A percentile compares a stretch with the other conserved stretches of the same genome.
These are phyloP conservation scores for Lycium barbarum DNA, from an alignment of 257 asterid genomes.

Conservation along the genomic window DNA sequence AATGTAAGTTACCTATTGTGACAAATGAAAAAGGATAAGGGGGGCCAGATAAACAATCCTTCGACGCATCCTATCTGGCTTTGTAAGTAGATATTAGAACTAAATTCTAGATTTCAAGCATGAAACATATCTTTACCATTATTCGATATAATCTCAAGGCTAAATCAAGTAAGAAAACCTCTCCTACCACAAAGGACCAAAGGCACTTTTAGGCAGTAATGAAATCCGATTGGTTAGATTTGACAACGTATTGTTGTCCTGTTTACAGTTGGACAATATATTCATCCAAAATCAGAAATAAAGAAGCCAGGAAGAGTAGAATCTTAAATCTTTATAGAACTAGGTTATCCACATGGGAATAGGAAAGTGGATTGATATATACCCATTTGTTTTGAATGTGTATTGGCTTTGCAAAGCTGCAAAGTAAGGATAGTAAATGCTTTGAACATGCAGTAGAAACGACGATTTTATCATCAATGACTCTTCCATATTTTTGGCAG, in stretches of 20 bases:
- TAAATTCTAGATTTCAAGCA: neutral
- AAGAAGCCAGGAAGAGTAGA: neutral
- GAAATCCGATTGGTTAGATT: neutral
- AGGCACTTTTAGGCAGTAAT: neutral
- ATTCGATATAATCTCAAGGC: neutral
- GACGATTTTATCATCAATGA: neutral
- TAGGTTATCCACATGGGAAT: neutral
- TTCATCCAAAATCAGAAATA: neutral
- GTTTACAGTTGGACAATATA: neutral
- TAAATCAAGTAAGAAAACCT: neutral
- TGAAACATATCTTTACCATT: neutral
- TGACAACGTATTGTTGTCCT: neutral
- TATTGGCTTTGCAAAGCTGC: neutral
- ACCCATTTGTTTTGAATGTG: neutral
- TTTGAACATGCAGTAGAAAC: neutral
- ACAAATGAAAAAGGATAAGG: conserved; percentile 2
- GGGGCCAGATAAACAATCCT: neutral
- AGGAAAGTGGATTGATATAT: neutral
- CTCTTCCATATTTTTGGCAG: neutral
- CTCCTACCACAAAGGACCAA: neutral
- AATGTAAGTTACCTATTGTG: neutral
- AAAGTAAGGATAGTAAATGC: neutral
- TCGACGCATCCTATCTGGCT: neutral
- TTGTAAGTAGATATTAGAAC: neutral
- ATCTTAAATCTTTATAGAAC: neutral